Evolutionary conservation across 441 rosid species (phyloP), one percentile per base, ranked within the genome.

Genomic region (Kokia cookei): DNA sequence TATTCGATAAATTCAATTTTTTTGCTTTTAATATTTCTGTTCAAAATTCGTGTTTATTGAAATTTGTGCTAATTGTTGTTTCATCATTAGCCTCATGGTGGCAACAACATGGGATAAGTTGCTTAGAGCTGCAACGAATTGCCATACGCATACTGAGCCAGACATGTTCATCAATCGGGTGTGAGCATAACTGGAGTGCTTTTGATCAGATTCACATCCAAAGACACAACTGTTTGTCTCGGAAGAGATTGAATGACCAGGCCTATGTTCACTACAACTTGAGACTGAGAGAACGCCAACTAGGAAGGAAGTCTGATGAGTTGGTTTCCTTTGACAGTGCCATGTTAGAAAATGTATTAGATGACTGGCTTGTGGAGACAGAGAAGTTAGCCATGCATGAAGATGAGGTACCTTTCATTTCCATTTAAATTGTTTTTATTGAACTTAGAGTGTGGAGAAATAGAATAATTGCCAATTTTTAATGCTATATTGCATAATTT

Each of bases 101-200:
- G 96, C 93, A 87, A 78, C 90, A 86, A 61, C 93, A 91, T 69
- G 91, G 93, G 76, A 91, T 83, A 84, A 85, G 90, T 81, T 90
- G 97, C 91, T 85, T 86, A 77, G 96, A 95, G 78, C 91, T 95
- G 51, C 98, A 90, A 76, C 82, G 87, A 72, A 87, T 95, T 42
- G 98, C 95, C 17, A 81, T 93, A 67, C 86, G 90, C 59, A 86
- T 95, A 77, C 83, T 93, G 75, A 93, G 98, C 84, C 99, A 95
- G 84, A 89, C 95, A 1, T 90, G 93, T 76, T 90, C 96, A 1
- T 90, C 93, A 55, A n/a, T 88, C 48, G 94, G 93, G 42, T 93
- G 90, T 53, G 91, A 91, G 74, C 93, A 90, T 76, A 78, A 86
- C 58, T 89, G 92, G 93, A 90, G 97, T 43, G 73, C 79, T 47